A percentile compares a stretch with the other conserved stretches of the same genome.
Evolutionary conservation across 371 early-diverging fungal species (phyloP).

Genomic region (Coemansia sp.): DNA sequence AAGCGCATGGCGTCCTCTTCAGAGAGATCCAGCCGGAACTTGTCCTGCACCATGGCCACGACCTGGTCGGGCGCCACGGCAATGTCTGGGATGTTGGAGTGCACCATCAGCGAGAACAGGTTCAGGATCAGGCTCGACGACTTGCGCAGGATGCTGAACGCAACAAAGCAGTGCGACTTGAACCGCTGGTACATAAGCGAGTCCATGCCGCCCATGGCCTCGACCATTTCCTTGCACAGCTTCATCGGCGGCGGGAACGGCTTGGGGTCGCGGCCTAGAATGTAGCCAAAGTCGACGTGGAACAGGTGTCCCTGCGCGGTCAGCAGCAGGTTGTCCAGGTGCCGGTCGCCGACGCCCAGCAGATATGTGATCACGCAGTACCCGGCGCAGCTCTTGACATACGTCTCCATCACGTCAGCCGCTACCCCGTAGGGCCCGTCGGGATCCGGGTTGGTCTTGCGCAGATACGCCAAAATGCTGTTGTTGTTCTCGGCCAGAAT

Average conservation of each 20-base stretch:
- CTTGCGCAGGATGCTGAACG: conserved; percentile 89
- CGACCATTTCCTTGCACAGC: conserved; percentile 98
- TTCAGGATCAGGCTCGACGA: conserved; percentile 90
- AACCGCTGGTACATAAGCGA: conserved; percentile 73
- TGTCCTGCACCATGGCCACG: conserved; percentile 91
- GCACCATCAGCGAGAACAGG: conserved; percentile 92
- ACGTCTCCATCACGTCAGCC: conserved; percentile 88
- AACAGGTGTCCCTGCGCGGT: conserved; percentile 88
- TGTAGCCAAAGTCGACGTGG: conserved; percentile 98
- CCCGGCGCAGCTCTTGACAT: conserved; percentile 93
- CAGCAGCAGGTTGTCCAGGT: conserved; percentile 93
- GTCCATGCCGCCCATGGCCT: conserved; percentile 93
- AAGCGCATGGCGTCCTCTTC: conserved; percentile 94
- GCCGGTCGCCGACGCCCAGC: conserved; percentile 98
- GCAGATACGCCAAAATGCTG: conserved; percentile 77
- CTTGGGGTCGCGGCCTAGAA: conserved; percentile 97
- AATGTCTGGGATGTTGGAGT: conserved; percentile 93
- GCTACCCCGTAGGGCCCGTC: conserved; percentile 67
- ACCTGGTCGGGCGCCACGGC: conserved; percentile 96
- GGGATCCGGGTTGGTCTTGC: conserved; percentile 63
- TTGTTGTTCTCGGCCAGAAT: conserved; percentile 85
- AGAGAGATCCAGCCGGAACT: conserved; percentile 85
- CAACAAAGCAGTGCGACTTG: conserved; percentile 86
- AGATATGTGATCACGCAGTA: conserved; percentile 98
- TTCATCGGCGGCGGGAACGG: conserved; percentile 99